These are phyloP conservation scores for Evernia prunastri DNA, from an alignment of 495 filamentous ascomycete genomes.

Conservation along the genomic window DNA sequence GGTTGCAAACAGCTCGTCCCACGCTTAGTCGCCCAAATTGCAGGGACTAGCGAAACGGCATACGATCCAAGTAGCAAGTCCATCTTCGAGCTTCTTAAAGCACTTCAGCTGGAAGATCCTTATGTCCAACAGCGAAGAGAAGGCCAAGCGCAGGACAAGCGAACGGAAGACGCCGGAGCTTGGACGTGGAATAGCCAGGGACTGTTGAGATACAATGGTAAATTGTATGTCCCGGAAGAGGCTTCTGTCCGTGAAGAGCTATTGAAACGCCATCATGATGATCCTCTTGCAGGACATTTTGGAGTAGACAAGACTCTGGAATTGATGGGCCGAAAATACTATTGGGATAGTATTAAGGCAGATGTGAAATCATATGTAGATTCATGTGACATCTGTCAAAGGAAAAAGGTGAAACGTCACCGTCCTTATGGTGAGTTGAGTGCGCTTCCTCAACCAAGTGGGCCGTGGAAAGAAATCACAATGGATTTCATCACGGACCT, in stretches of 20 bases:
- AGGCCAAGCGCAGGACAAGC: too few species aligned
- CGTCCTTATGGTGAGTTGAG: constrained; percentile 17
- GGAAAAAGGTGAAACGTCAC: constrained; percentile 13
- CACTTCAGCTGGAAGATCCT: too few species aligned
- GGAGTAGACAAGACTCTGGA: constrained; percentile 5
- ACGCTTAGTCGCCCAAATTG: neutral
- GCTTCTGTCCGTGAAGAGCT: constrained; percentile 1
- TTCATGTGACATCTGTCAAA: constrained; percentile 11
- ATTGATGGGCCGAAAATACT: constrained; percentile 17
- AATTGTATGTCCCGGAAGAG: neutral
- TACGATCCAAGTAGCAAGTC: too few species aligned
- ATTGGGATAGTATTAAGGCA: constrained; percentile 8
- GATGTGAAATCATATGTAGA: constrained; percentile 8
- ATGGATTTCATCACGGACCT: constrained; percentile 26
- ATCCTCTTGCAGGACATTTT: constrained; percentile 22
- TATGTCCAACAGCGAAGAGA: too few species aligned
- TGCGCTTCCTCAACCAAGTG: constrained; percentile 5
- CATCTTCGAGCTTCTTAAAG: too few species aligned
- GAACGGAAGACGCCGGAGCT: neutral
- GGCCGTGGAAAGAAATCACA: constrained; percentile 15
- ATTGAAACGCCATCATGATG: neutral
- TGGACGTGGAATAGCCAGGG: neutral
- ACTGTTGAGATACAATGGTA: neutral
- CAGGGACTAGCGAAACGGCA: neutral
- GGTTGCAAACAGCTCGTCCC: constrained; percentile 10